A percentile compares a stretch with the other conserved stretches of the same genome.
Evolutionary conservation across 257 asterid genomes (phyloP).

Genomic region (Nicotiana benthamiana): DNA sequence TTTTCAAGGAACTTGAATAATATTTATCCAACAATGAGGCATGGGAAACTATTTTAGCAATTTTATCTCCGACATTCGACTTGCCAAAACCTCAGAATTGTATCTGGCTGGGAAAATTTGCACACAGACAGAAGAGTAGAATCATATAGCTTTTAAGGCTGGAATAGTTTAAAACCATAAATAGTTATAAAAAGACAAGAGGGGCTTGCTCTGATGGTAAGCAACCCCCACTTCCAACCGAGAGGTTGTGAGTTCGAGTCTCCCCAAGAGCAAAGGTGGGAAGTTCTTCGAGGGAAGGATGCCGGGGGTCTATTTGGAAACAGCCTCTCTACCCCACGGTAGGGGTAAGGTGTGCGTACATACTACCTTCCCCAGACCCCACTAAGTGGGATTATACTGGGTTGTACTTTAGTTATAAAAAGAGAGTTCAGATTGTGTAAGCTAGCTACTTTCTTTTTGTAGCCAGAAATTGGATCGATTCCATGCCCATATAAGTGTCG

Average conservation of each 20-base stretch:
- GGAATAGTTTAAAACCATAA: neutral
- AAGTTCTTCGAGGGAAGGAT: no score
- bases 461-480: neutral
- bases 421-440: neutral
- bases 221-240: no score
- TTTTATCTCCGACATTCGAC: neutral
- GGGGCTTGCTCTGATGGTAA: no score
- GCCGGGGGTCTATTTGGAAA: no score
- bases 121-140: neutral
- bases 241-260: no score
- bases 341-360: no score
- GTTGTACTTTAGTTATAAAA: no score
- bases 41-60: neutral
- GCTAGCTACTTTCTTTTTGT: neutral
- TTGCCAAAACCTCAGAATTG: neutral
- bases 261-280: no score
- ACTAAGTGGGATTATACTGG: no score
- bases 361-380: no score
- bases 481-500: neutral
- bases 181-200: neutral
- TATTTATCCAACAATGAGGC: neutral
- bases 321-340: no score
- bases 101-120: neutral
- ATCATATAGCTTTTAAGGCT: neutral
- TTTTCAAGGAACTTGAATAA: neutral